Evolutionary conservation across 139 green algal species (phyloP), one percentile per base, ranked within the genome.

Genomic region (Chlorella sp.): DNA sequence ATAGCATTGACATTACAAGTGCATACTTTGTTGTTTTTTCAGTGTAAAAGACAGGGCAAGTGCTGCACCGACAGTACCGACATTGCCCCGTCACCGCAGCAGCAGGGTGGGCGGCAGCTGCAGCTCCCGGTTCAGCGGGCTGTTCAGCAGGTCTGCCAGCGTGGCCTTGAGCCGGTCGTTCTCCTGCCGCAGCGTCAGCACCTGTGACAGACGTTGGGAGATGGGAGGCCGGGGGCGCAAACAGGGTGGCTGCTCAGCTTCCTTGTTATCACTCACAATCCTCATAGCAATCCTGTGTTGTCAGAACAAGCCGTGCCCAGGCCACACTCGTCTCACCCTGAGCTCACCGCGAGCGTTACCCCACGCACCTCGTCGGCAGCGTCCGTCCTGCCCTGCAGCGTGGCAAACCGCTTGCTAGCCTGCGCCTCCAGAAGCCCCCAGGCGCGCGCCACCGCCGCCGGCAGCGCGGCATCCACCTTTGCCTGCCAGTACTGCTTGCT

Each of bases 401-500:
- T 64, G 26, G 64, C 64, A 53, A 86, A 48, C 37, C 42, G 78
- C 15, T 42, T 12, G 30, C 26, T 53, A 5, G 61, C 60, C 87
- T 90, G 78, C 57, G 28, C 60, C 87, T 86, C 78, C 30, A 86
- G 61, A 64, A 90, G 22, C 30, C 12, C 39, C 87, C 87, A 90
- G 64, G 61, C 69, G 0, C 48, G 37, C 32, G 36, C 28, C 39
- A 71, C n/a, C 0, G 36, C 37, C 1, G 16, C 19, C 57, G 64
- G 64, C 39, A 81, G 64, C 78, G 64, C 30, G 1, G 64, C 78
- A 1, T 86, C 79, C 18, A 40, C 78, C 0, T 39, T 42, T 12
- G n/a, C 32, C 39, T 78, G 64, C 87, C 87, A 90, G 78, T 90
- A 90, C 37, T 78, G 61, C 60, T 68, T 78, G 86, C 86, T 86